These are phyloP conservation scores for Liriodendron chinense DNA, from an alignment of 164 flowering plant genomes.

Conservation along the genomic window DNA sequence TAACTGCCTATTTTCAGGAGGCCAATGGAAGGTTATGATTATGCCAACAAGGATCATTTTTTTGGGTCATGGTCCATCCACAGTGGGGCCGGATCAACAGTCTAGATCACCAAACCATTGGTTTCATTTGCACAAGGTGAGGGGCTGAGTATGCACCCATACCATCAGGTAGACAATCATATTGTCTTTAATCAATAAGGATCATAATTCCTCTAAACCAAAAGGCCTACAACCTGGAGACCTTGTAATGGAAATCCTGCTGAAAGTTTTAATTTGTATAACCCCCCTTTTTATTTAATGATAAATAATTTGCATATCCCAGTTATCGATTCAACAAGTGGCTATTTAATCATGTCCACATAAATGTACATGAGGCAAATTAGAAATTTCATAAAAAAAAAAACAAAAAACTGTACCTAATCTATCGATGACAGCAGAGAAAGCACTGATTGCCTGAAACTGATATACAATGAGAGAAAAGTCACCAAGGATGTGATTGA, in stretches of 20 bases:
- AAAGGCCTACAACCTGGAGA: not conserved
- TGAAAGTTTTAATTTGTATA: not conserved
- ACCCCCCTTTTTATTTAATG: too few relatives aligned
- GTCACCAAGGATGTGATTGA: constrained; percentile 95
- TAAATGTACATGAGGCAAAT: not conserved
- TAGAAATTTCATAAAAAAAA: not conserved
- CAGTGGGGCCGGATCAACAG: too few relatives aligned
- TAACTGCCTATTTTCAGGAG: not conserved
- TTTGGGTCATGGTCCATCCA: too few relatives aligned
- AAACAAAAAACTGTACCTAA: constrained; percentile 45
- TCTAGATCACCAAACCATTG: too few relatives aligned
- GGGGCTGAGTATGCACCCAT: not conserved
- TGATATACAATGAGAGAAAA: constrained; percentile 92
- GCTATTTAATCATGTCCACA: not conserved
- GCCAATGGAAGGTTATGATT: not conserved
- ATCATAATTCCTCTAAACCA: not conserved
- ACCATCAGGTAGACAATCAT: not conserved
- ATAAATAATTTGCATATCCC: too few relatives aligned
- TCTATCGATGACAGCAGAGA: constrained; percentile 94
- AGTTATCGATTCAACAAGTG: not conserved
- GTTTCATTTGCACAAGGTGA: too few relatives aligned
- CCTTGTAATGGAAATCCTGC: not conserved
- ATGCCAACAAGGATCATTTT: too few relatives aligned
- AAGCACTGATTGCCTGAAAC: constrained; percentile 94
- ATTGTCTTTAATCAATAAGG: not conserved